Base-by-base conservation (phyloP, 2,329 filamentous ascomycete species). In the Fusarium sterilihyphosum region DNA sequence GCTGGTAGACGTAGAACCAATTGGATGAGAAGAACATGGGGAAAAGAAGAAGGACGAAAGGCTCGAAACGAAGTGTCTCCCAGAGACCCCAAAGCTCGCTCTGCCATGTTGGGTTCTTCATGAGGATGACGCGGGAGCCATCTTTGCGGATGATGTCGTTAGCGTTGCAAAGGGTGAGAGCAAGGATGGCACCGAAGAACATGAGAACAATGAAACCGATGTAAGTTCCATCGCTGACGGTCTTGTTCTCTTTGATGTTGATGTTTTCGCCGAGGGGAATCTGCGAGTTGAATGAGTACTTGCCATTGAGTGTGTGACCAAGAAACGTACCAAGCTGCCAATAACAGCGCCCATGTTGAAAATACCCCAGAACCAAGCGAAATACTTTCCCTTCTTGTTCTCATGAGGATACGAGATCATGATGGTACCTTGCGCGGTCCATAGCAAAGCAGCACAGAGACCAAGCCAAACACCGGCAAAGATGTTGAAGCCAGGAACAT, bases 271-370 rank as follows among this genome's bases (percentile, higher is more conserved):
- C 76, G 2, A 78, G 68, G 81, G 87, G 72, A 83, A 87, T 84
- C 93, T 83, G 78, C 92, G 70, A 93, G 91, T 67, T 65, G n/a
- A 16, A 35, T 65, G n/a, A 73, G 61, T 14, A 20, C 6, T 16
- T 29, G 46, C 1, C 1, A 38, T 8, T 12, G 3, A 8, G 2
- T 5, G 5, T 2, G 2, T 4, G 10, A 38, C 8, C 24, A 31
- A 18, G 37, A 13, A 16, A 78, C 83, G 73, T 81, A 87, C 84
- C 80, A 92, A 82, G 78, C 92, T 91, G 71, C 95, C 95, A 82
- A 98, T 94, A 70, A 98, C 95, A 79, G 92, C 95, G 74, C 95
- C 95, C 70, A 96, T 83, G 83, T 98, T 98, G 88, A 98, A 98
- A 79, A 98, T 97, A 81, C 95, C 91, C 95, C 95, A 98, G 85